phyloP scores from a whole-genome alignment of 139 green algal genomes.

The Microglena sp. region DNA sequence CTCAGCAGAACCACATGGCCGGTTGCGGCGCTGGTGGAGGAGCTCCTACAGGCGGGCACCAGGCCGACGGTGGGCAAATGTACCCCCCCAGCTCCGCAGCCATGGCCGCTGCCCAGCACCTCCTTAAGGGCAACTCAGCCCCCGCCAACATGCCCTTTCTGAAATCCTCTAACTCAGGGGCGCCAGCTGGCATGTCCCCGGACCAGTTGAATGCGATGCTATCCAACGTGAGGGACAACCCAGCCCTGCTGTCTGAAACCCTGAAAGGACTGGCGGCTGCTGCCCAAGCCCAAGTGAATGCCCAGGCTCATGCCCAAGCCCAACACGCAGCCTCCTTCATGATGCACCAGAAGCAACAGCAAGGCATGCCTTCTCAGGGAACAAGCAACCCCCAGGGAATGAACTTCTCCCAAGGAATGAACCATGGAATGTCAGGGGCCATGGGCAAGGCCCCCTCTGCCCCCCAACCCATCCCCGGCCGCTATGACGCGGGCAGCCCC shows the following conservation, averaged over 20 bases:
- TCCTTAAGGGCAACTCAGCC: not conserved
- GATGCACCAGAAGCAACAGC: not conserved
- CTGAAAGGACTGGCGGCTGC: slow-evolving; percentile 11
- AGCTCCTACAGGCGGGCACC: not conserved
- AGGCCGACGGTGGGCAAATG: no score
- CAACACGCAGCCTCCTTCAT: not conserved
- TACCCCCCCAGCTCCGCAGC: no score
- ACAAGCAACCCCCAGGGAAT: not conserved
- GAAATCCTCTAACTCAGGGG: not conserved
- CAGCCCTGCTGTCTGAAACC: slow-evolving; percentile 9
- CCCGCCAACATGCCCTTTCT: not conserved
- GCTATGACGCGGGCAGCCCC: no score
- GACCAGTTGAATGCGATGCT: slow-evolving; percentile 7
- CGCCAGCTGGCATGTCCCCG: not conserved
- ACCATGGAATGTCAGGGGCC: not conserved
- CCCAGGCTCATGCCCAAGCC: not conserved
- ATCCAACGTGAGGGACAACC: slow-evolving; percentile 7
- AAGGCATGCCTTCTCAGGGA: no score
- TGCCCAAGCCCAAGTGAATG: slow-evolving; percentile 13
- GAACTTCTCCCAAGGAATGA: not conserved
- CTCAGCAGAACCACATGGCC: not conserved
- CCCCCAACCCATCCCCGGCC: not conserved
- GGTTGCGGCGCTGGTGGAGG: not conserved
- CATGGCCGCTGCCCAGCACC: not conserved
- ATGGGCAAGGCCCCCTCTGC: not conserved